These are phyloP conservation scores for Lactifluus echinatus DNA, from an alignment of 768 basidiomycete genomes.

Conservation along the genomic window DNA sequence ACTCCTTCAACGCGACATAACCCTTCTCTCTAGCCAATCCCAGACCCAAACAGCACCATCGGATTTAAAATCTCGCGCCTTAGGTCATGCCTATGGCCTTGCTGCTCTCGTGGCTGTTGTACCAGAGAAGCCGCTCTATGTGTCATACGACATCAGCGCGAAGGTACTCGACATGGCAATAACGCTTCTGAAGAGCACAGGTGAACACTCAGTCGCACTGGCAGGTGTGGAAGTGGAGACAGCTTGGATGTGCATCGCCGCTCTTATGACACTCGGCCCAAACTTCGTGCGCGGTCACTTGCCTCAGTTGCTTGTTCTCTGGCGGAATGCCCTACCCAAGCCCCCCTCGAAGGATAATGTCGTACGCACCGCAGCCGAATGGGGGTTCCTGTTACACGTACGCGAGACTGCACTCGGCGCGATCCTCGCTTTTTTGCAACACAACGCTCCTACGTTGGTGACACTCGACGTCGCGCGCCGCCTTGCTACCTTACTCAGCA, in stretches of 20 bases:
- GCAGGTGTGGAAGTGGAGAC: conserved; percentile 85
- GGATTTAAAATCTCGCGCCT: conserved; percentile 60
- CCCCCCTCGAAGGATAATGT: conserved; percentile 81
- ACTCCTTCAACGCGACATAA: conserved; percentile 76
- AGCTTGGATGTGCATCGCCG: conserved; percentile 87
- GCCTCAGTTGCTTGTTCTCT: conserved; percentile 88
- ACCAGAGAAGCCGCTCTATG: conserved; percentile 82
- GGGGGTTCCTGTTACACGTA: conserved; percentile 86
- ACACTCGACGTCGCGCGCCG: conserved; percentile 88
- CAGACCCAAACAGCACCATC: conserved; percentile 57
- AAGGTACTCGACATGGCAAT: conserved; percentile 89
- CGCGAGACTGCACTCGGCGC: conserved; percentile 87
- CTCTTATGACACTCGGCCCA: conserved; percentile 86
- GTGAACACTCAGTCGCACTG: conserved; percentile 80
- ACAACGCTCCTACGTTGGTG: conserved; percentile 67
- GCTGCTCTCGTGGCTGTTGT: conserved; percentile 81
- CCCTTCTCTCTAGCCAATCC: conserved; percentile 39
- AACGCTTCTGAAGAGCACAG: conserved; percentile 80
- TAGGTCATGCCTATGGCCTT: conserved; percentile 88
- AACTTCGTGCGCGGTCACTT: conserved; percentile 92
- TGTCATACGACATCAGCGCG: conserved; percentile 87
- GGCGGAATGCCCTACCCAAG: conserved; percentile 96
- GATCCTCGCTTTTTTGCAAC: conserved; percentile 76
- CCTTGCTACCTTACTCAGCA: conserved; percentile 77
- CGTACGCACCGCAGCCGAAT: conserved; percentile 66